phyloP scores from a whole-genome alignment of 2,329 filamentous ascomycete genomes.

The Pseudonectria buxi region DNA sequence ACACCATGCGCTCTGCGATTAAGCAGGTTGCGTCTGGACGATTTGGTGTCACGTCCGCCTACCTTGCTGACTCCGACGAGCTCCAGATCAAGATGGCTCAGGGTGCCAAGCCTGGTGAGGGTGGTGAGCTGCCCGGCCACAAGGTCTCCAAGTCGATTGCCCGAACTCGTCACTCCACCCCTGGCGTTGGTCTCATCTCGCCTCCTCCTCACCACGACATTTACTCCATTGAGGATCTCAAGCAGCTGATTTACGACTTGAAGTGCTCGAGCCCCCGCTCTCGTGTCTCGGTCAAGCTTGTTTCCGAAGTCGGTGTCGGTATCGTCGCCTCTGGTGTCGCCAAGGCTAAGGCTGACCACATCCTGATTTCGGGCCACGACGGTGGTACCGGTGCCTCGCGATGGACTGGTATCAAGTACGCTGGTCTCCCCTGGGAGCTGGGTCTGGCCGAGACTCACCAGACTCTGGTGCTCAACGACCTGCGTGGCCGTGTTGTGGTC shows the following conservation, averaged over 20 bases:
- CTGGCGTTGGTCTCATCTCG: conserved; percentile 91
- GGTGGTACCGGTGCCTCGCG: conserved; percentile 93
- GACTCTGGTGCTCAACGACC: conserved; percentile 89
- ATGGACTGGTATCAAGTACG: conserved; percentile 99
- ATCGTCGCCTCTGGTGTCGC: conserved; percentile 96
- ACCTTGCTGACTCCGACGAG: conserved; percentile 91
- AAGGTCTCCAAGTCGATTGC: conserved; percentile 94
- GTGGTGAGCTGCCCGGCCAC: conserved; percentile 93
- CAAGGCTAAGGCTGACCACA: conserved; percentile 95
- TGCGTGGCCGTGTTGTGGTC: conserved; percentile 90
- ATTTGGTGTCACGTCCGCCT: conserved; percentile 93
- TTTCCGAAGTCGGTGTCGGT: conserved; percentile 94
- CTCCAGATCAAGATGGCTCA: conserved; percentile 99
- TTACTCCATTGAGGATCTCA: conserved; percentile 96
- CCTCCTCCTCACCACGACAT: conserved; percentile 97
- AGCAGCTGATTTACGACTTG: conserved; percentile 95
- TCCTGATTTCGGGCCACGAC: conserved; percentile 93
- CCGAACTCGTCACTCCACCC: conserved; percentile 89
- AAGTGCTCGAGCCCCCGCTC: conserved; percentile 94
- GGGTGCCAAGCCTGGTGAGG: conserved; percentile 94
- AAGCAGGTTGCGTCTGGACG: conserved; percentile 95
- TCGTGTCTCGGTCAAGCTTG: conserved; percentile 92
- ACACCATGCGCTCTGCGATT: conserved; percentile 95
- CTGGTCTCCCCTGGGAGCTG: conserved; percentile 91
- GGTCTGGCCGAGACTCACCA: conserved; percentile 97